Evolutionary conservation across 257 asterid genomes (phyloP).

Genomic region (Solanum chiquidenum): DNA sequence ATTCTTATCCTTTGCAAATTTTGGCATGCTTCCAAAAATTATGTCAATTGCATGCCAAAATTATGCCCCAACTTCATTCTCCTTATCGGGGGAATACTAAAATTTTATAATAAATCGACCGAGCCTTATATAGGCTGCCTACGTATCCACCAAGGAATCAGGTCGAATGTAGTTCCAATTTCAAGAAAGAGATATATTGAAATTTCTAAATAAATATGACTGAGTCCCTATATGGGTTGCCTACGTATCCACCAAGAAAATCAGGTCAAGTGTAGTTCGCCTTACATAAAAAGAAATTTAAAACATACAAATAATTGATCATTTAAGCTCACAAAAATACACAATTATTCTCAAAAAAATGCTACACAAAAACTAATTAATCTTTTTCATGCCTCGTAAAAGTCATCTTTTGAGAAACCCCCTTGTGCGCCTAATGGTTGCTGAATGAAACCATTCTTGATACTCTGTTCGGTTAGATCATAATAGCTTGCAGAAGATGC

Average conservation of each 20-base stretch:
- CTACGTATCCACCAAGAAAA: no score
- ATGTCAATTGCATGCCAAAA: background rate
- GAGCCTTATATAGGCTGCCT: background rate
- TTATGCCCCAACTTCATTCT: background rate
- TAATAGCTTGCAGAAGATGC: background rate
- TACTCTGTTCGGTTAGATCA: background rate
- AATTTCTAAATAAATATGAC: no score
- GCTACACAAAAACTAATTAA: background rate
- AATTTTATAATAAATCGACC: no score
- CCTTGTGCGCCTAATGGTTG: no score
- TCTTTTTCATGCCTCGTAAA: background rate
- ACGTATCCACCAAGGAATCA: background rate
- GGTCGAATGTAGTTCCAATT: no score
- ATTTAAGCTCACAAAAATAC: background rate
- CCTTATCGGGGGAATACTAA: no score
- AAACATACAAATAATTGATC: background rate
- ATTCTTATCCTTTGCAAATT: background rate
- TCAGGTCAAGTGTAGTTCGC: no score
- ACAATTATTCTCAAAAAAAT: background rate
- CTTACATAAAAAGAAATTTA: no score
- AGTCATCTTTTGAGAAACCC: no score
- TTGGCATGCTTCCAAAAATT: no score
- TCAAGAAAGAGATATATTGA: no score
- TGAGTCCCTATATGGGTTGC: no score
- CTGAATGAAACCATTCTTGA: background rate